Evolutionary conservation across 495 filamentous ascomycete genomes (phyloP).

Genomic region (Tirmania nivea): DNA sequence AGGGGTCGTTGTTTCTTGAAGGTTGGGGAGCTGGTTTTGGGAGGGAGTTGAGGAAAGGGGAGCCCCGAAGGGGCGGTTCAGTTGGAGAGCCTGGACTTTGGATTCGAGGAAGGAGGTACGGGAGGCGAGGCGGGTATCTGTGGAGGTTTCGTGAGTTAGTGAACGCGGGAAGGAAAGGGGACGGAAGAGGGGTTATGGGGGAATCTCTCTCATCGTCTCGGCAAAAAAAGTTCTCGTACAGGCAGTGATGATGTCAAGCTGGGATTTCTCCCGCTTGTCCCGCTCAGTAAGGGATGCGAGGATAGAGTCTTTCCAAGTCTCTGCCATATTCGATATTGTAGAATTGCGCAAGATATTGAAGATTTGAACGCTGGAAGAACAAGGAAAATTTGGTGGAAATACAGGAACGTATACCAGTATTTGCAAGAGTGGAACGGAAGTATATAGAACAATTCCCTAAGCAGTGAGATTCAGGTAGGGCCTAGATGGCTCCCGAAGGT

Average conservation of each 20-base stretch:
- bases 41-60: conserved; percentile 4
- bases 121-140: conserved; percentile 50
- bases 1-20: too few species aligned
- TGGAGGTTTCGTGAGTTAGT: not conserved
- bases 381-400: too few species aligned
- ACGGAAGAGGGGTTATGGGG: not conserved
- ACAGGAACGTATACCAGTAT: too few species aligned
- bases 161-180: not conserved
- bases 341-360: too few species aligned
- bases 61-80: not conserved
- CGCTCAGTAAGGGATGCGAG: conserved; percentile 31
- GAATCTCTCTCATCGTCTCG: conserved; percentile 1
- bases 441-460: too few species aligned
- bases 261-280: conserved; percentile 36
- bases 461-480: too few species aligned
- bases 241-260: conserved; percentile 32
- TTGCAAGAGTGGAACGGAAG: too few species aligned
- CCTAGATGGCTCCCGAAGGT: too few species aligned
- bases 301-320: conserved; percentile 37
- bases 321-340: not conserved
- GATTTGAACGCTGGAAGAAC: too few species aligned
- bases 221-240: conserved; percentile 22
- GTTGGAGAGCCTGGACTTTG: not conserved
- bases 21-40: too few species aligned
- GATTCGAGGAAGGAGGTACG: conserved; percentile 23